phyloP scores from a whole-genome alignment of 2,329 filamentous ascomycete species.

The Pseudogymnoascus sp. region DNA sequence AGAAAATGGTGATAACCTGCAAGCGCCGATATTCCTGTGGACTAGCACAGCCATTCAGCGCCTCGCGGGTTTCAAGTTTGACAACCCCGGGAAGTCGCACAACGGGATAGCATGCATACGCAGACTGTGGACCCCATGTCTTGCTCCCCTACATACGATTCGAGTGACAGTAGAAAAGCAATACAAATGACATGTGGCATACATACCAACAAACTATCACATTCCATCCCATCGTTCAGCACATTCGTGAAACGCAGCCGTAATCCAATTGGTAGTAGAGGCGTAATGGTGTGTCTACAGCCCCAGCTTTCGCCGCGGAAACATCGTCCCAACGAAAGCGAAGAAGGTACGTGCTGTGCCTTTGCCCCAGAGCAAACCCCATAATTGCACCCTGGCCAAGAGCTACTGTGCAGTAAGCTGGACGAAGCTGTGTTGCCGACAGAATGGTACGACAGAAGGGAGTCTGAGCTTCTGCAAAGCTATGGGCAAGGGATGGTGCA shows the following conservation, averaged over 20 bases:
- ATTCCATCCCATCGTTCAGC: not conserved
- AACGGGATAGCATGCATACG: not conserved
- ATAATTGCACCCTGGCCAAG: not conserved
- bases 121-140: not conserved
- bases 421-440: not conserved
- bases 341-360: not conserved
- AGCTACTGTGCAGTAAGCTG: not conserved
- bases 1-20: not conserved
- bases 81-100: not conserved
- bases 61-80: not conserved
- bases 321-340: not conserved
- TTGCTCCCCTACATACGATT: not conserved
- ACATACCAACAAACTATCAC: not conserved
- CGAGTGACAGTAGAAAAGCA: not conserved
- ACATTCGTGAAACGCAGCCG: not conserved
- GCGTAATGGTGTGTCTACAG: not conserved
- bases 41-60: not conserved
- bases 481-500: not conserved
- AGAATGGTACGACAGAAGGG: not conserved
- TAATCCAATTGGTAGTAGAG: not conserved
- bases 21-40: not conserved
- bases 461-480: not conserved
- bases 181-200: not conserved
- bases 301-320: not conserved
- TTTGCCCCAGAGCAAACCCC: not conserved